These are phyloP conservation scores for Russula compacta DNA, from an alignment of 768 basidiomycete species.

Conservation along the genomic window DNA sequence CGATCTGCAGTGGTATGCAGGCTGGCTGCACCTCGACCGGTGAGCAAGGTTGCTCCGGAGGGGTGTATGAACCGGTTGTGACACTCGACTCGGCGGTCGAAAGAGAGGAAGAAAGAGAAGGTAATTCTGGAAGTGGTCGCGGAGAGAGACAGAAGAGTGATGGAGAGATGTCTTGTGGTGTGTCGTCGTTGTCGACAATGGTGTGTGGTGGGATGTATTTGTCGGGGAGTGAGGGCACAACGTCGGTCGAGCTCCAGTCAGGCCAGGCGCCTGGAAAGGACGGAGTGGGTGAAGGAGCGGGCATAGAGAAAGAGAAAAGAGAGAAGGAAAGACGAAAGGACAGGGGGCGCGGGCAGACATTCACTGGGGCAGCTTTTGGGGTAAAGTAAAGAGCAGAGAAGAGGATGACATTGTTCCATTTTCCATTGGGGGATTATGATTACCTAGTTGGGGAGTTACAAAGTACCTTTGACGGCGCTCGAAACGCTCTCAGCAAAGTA, in stretches of 20 bases:
- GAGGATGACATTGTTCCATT: background rate
- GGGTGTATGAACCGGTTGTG: background rate
- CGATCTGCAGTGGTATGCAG: background rate
- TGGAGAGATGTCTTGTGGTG: constrained; percentile 11
- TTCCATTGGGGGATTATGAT: constrained; percentile 2
- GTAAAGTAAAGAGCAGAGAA: background rate
- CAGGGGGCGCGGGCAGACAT: background rate
- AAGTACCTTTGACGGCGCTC: constrained; percentile 67
- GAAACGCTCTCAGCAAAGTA: constrained; percentile 87
- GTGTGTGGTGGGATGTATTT: background rate
- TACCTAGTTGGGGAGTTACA: constrained; percentile 35
- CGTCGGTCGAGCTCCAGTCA: constrained; percentile 15
- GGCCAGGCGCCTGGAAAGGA: constrained; percentile 43
- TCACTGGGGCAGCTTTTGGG: background rate
- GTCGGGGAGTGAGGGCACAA: constrained; percentile 9
- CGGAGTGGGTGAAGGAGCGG: constrained; percentile 25
- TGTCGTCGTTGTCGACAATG: background rate
- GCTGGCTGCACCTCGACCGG: background rate
- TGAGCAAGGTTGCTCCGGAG: background rate
- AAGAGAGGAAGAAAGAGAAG: constrained; percentile 17
- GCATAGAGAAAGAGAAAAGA: constrained; percentile 17
- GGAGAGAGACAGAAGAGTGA: constrained; percentile 10
- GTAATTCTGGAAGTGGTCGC: constrained; percentile 16
- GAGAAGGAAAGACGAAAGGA: background rate
- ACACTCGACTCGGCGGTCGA: constrained; percentile 11